Conservation (phyloP, 1,284 basidiomycete species). For the Rhodotorula sp. region DNA sequence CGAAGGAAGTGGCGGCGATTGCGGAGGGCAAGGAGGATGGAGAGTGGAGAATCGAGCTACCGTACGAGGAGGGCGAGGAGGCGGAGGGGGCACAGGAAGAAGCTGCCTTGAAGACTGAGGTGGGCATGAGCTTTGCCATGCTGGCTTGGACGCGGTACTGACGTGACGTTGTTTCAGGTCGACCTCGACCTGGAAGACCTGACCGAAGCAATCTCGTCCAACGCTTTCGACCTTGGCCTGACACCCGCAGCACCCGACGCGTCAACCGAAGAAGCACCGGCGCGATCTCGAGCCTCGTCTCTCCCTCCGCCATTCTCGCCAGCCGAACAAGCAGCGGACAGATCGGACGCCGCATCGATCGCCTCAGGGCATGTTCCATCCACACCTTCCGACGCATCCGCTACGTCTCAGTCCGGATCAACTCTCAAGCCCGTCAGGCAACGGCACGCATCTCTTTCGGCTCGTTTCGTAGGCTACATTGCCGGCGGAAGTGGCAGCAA, state of each 20-base stretch:
- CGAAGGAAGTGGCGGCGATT: not conserved
- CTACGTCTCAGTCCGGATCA: not conserved
- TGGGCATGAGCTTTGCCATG: not conserved
- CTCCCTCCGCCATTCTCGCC: not conserved
- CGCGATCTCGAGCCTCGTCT: not conserved
- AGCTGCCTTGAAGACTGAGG: not conserved
- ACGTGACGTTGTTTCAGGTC: slow-evolving; percentile 5
- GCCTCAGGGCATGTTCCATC: not conserved
- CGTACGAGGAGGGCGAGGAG: not conserved
- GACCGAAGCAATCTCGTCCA: slow-evolving; percentile 37
- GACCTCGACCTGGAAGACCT: slow-evolving; percentile 38
- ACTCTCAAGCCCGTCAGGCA: slow-evolving; percentile 4
- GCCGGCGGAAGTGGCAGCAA: not conserved
- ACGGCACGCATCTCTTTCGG: slow-evolving; percentile 36
- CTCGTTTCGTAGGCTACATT: slow-evolving; percentile 35
- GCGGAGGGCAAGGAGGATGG: not conserved
- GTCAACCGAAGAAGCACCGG: not conserved
- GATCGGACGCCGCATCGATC: not conserved
- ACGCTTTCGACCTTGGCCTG: slow-evolving; percentile 32
- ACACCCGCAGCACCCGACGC: not conserved
- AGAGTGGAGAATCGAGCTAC: slow-evolving; percentile 29
- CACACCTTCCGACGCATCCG: not conserved
- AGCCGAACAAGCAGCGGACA: not conserved
- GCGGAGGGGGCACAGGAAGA: not conserved
- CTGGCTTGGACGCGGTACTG: too few relatives aligned